phyloP scores from a whole-genome alignment of 2,329 filamentous ascomycete species.

The Cucurbitaria berberidis region DNA sequence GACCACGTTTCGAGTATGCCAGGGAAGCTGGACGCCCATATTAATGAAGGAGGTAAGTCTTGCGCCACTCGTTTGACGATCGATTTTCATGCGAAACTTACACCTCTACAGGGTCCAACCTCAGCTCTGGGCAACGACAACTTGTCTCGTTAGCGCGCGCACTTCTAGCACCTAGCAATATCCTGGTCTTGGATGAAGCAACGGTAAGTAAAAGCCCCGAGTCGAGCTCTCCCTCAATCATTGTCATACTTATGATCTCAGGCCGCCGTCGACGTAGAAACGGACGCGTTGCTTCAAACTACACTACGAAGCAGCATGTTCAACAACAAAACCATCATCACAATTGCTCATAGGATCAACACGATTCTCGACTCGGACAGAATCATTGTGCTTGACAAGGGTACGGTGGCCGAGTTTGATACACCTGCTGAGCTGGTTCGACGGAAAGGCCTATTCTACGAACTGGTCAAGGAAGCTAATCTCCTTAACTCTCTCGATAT shows the following conservation, averaged over 20 bases:
- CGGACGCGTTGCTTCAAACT: conserved; percentile 68
- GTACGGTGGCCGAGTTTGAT: conserved; percentile 90
- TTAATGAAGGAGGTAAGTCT: conserved; percentile 89
- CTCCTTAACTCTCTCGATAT: conserved; percentile 56
- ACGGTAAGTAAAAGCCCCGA: conserved; percentile 66
- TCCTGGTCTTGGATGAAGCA: conserved; percentile 94
- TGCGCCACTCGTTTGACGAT: not conserved
- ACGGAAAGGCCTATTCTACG: conserved; percentile 80
- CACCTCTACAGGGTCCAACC: conserved; percentile 74
- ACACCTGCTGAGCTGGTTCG: conserved; percentile 79
- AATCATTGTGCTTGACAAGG: conserved; percentile 91
- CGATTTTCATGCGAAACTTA: conserved; percentile 1
- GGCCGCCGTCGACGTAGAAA: conserved; percentile 74
- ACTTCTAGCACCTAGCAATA: conserved; percentile 93
- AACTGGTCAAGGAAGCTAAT: conserved; percentile 89
- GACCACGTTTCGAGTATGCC: conserved; percentile 87
- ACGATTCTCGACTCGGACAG: conserved; percentile 90
- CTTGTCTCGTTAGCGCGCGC: conserved; percentile 92
- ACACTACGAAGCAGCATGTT: conserved; percentile 73
- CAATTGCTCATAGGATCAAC: conserved; percentile 97
- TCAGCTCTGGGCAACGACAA: conserved; percentile 94
- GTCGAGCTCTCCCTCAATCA: not conserved
- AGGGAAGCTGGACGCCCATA: conserved; percentile 85
- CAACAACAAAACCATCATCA: conserved; percentile 93
- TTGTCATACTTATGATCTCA: conserved; percentile 28